phyloP scores from a whole-genome alignment of 1,139 yeast species.

The Yamadazyma diospyri region DNA sequence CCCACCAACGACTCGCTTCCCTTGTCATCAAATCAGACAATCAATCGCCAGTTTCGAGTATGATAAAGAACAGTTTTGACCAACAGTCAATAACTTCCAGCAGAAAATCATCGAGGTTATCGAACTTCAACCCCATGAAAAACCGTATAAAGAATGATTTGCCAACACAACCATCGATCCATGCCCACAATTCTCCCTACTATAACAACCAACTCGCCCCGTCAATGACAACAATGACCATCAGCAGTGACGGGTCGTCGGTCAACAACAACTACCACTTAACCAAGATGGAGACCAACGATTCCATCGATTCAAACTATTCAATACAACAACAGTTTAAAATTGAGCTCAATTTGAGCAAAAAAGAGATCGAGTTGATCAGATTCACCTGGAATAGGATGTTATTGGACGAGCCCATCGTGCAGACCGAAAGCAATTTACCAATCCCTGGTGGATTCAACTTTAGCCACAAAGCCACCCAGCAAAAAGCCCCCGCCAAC shows the following conservation, averaged over 20 bases:
- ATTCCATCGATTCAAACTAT: slow-evolving; percentile 38
- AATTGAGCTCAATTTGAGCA: slow-evolving; percentile 26
- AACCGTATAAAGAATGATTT: slow-evolving; percentile 3
- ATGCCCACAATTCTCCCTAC: slow-evolving; percentile 10
- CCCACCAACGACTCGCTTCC: too few relatives aligned
- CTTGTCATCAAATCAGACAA: too few relatives aligned
- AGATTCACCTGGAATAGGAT: slow-evolving; percentile 45
- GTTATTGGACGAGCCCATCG: slow-evolving; percentile 36
- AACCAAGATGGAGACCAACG: slow-evolving; percentile 41
- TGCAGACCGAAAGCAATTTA: slow-evolving; percentile 12
- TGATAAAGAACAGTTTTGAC: slow-evolving; percentile 10
- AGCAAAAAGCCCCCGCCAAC: not conserved
- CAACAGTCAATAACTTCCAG: slow-evolving; percentile 13
- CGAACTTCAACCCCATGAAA: slow-evolving; percentile 18
- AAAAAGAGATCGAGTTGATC: slow-evolving; percentile 36
- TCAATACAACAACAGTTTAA: slow-evolving; percentile 16
- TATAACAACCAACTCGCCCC: slow-evolving; percentile 9
- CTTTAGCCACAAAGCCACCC: slow-evolving; percentile 3
- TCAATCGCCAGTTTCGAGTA: too few relatives aligned
- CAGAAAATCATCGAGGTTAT: slow-evolving; percentile 16
- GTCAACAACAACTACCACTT: slow-evolving; percentile 26
- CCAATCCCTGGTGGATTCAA: slow-evolving; percentile 31
- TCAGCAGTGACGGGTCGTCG: slow-evolving; percentile 5
- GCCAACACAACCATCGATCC: slow-evolving; percentile 4
- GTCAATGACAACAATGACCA: slow-evolving; percentile 13